Evolutionary conservation across 257 asterid genomes (phyloP).

Genomic region (Solanum corneliomulleri): DNA sequence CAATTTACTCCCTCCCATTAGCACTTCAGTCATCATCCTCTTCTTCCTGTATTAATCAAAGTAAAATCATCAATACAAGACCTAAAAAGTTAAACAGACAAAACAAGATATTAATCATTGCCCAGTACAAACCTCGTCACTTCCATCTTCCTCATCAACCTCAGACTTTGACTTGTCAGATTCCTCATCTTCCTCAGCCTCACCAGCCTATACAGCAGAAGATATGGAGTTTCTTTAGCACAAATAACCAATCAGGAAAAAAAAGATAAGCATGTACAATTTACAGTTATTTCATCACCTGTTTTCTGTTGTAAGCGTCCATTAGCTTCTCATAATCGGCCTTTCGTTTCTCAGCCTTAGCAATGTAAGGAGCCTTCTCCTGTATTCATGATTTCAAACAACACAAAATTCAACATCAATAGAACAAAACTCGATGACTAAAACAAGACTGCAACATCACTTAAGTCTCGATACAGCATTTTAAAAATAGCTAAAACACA

Average conservation of each 20-base stretch:
- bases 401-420: not conserved
- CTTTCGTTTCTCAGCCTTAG: constrained; percentile 70
- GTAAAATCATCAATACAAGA: not conserved
- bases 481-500: not conserved
- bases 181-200: constrained; percentile 8
- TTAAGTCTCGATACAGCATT: not conserved
- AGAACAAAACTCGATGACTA: not conserved
- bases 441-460: constrained; percentile 8
- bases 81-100: not conserved
- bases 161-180: constrained; percentile 23
- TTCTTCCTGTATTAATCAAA: not conserved
- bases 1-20: not conserved
- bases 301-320: constrained; percentile 50
- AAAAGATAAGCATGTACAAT: not conserved
- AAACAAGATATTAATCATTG: not conserved
- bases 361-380: constrained; percentile 75
- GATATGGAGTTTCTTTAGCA: not conserved
- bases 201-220: not conserved
- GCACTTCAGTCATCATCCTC: constrained; percentile 5
- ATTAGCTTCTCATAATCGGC: constrained; percentile 48
- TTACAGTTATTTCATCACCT: constrained; percentile 5
- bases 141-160: constrained; percentile 15
- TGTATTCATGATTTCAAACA: not conserved
- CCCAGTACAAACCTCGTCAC: constrained; percentile 6
- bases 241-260: not conserved